A percentile compares a stretch with the other conserved stretches of the same genome.
These are phyloP conservation scores for Vanrija sp. DNA, from an alignment of 1,284 basidiomycete species.

Conservation along the genomic window DNA sequence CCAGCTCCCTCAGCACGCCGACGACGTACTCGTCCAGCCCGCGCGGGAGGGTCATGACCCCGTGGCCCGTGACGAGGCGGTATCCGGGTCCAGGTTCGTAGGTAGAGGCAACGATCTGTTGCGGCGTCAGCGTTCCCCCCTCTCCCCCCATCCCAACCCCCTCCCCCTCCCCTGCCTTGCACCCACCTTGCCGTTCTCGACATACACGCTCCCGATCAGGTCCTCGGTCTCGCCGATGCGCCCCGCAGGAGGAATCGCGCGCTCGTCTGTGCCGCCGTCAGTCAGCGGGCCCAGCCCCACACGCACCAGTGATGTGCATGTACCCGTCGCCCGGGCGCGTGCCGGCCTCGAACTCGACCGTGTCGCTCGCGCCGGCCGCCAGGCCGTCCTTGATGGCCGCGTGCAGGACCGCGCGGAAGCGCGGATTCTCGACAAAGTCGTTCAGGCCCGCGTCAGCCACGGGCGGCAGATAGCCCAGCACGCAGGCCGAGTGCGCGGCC, in stretches of 20 bases:
- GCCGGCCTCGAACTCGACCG: constrained; percentile 39
- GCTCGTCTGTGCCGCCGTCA: constrained; percentile 35
- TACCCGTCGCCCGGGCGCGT: constrained; percentile 45
- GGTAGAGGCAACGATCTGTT: constrained; percentile 40
- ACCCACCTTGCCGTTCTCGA: constrained; percentile 44
- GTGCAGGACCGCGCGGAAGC: constrained; percentile 32
- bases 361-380: constrained; percentile 16
- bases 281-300: background rate
- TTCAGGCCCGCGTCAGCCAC: constrained; percentile 24
- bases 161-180: no score
- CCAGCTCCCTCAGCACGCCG: constrained; percentile 27
- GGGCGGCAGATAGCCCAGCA: constrained; percentile 39
- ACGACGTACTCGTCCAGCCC: constrained; percentile 43
- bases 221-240: constrained; percentile 49
- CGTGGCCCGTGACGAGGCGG: constrained; percentile 42
- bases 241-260: constrained; percentile 44
- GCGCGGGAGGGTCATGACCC: constrained; percentile 37
- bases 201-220: constrained; percentile 46
- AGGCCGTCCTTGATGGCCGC: constrained; percentile 26
- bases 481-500: constrained; percentile 3
- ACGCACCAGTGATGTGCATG: constrained; percentile 46
- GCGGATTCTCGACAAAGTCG: constrained; percentile 37
- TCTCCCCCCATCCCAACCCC: no score
- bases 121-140: background rate
- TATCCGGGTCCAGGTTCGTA: constrained; percentile 45